Evolutionary conservation across 2,329 filamentous ascomycete genomes (phyloP).

Genomic region (Fusarium armeniacum): DNA sequence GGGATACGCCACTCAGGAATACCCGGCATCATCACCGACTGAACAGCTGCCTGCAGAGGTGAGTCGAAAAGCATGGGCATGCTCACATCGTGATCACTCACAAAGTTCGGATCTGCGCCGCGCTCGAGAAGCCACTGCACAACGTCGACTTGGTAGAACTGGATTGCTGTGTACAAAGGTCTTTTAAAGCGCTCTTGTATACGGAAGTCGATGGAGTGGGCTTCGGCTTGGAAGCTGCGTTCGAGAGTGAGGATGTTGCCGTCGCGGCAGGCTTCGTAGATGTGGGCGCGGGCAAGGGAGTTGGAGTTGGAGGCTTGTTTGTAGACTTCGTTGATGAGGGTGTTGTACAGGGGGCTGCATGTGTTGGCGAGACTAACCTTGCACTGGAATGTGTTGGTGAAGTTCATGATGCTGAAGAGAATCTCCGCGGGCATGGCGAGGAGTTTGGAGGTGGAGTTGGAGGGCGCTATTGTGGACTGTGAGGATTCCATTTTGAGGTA

Average conservation of each 20-base stretch:
- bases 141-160: not conserved
- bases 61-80: not conserved
- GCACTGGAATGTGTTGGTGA: not conserved
- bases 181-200: not conserved
- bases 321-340: not conserved
- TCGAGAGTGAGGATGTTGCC: conserved; percentile 3
- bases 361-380: not conserved
- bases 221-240: not conserved
- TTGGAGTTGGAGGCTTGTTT: not conserved
- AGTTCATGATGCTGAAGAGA: not conserved
- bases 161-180: not conserved
- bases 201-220: not conserved
- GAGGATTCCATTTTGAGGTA: not conserved
- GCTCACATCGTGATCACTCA: not conserved
- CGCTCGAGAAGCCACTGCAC: not conserved
- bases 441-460: not conserved
- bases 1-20: not conserved
- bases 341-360: not conserved
- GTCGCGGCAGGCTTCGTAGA: conserved; percentile 6
- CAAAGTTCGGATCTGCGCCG: not conserved
- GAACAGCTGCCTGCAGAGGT: not conserved
- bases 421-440: not conserved
- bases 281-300: not conserved
- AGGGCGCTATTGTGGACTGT: not conserved
- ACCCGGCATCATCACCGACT: not conserved